phyloP scores from a whole-genome alignment of 176 grass and related monocot genomes.

The Musa beccarii region DNA sequence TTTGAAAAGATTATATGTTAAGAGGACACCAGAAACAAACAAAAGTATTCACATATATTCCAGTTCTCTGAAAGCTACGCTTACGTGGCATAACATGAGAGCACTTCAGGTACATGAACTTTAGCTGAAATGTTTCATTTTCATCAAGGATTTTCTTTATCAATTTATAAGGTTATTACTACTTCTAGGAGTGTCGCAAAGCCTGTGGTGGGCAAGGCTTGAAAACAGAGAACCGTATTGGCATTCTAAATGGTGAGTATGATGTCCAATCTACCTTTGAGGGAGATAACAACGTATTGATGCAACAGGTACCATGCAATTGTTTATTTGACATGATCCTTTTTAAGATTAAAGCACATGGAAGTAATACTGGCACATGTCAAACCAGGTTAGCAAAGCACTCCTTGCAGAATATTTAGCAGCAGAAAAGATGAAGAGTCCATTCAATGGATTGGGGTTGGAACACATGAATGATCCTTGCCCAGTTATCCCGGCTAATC shows the following conservation, averaged over 20 bases:
- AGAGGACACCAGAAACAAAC: constrained; percentile 66
- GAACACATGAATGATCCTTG: constrained; percentile 76
- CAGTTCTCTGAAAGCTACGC: constrained; percentile 85
- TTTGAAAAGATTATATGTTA: constrained; percentile 74
- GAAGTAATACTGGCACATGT: constrained; percentile 30
- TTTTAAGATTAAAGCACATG: background rate
- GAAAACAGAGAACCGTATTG: constrained; percentile 82
- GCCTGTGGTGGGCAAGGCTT: constrained; percentile 95
- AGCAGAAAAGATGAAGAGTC: constrained; percentile 50
- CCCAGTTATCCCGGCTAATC: constrained; percentile 58
- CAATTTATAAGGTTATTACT: constrained; percentile 12
- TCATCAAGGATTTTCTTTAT: background rate
- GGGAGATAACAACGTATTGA: constrained; percentile 92
- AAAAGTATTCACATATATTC: constrained; percentile 92
- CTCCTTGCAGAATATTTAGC: constrained; percentile 69
- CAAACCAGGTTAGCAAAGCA: constrained; percentile 85
- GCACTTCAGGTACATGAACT: constrained; percentile 61
- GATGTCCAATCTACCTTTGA: constrained; percentile 98
- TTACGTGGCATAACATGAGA: constrained; percentile 94
- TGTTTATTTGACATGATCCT: constrained; percentile 18
- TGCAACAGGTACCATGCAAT: constrained; percentile 72
- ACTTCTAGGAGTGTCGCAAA: constrained; percentile 75
- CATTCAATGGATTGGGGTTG: constrained; percentile 71
- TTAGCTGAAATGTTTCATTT: background rate
- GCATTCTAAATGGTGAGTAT: constrained; percentile 94